Percentiles rank a stretch among this genome's conserved stretches.
These are phyloP conservation scores for Lodderomyces theae DNA, from an alignment of 1,139 yeast genomes.

Conservation along the genomic window DNA sequence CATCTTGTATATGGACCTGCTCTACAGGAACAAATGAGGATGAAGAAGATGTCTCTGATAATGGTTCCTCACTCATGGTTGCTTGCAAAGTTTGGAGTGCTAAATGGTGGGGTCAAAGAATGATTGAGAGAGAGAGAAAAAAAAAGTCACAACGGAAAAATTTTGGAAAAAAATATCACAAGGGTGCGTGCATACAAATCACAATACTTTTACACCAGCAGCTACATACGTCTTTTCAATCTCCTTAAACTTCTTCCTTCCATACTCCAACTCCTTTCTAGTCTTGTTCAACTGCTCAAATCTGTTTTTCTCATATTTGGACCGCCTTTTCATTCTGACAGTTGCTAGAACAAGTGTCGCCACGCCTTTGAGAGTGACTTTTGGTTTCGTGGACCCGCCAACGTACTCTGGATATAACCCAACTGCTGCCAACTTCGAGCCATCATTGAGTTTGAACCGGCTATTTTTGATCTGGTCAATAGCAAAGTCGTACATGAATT, in stretches of 20 bases:
- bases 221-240: neutral
- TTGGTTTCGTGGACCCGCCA: constrained; percentile 12
- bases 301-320: constrained; percentile 16
- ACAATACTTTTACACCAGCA: neutral
- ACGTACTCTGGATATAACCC: constrained; percentile 50
- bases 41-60: constrained; percentile 20
- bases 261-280: constrained; percentile 8
- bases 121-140: neutral
- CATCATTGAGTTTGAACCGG: constrained; percentile 35
- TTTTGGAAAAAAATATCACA: neutral
- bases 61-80: constrained; percentile 5
- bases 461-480: constrained; percentile 46
- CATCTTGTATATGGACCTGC: constrained; percentile 24
- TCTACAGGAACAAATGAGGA: constrained; percentile 47
- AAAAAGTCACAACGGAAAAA: neutral
- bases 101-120: too few species aligned
- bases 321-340: constrained; percentile 47
- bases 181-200: neutral
- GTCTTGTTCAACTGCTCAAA: constrained; percentile 1
- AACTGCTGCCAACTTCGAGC: constrained; percentile 41
- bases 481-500: constrained; percentile 50
- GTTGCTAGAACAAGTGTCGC: constrained; percentile 58
- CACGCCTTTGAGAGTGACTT: constrained; percentile 32
- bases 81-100: neutral
- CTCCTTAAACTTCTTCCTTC: constrained; percentile 5